Evolutionary conservation across 164 flowering plant species (phyloP), one percentile per base, ranked within the genome.

Genomic region (Chimonanthus salicifolius): DNA sequence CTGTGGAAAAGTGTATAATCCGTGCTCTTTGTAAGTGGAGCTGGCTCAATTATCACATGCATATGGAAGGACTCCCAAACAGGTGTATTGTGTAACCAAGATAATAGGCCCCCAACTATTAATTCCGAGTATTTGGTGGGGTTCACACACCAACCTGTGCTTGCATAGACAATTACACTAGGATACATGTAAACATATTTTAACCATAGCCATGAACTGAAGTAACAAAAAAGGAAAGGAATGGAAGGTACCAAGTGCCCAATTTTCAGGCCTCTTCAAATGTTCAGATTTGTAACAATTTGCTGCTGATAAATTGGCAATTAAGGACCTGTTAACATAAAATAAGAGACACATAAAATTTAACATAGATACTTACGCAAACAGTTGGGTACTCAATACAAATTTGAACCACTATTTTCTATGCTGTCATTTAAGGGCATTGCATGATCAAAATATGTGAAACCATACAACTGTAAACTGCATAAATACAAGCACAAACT

Each of bases 261-360:
- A 95, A 69, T 93, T 95, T 81, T 95, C 97, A 48, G 97, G 94
- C 75, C 79, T 83, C 80, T 93, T 92, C 87, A 95, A 84, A 78
- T 95, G 98, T 16, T 95, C 99, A 18, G 81, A 48, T 74, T 93
- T 93, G 88, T 95, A 95, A 87, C 96, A 93, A 75, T 95, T 92
- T 69, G 98, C 98, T 71, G 98, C 98, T 2, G 97, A 91, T 75
- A 94, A 85, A 75, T 94, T 94, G 67, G 98, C 98, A 83, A 95
- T 66, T 58, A 95, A 90, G 64, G 99, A 95, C 88, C 99, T 95
- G 85, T 80, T 20, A 6, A 71, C 49, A 33, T 33, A 33, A 20
- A 43, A 13, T 58, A 13, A 69, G n/a, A 49, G 6, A 62, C 16
- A 62, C 16, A 58, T n/a, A 58, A 18, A n/a, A 8, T 33, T 62